These are phyloP conservation scores for Botrytis elliptica DNA, from an alignment of 2,329 filamentous ascomycete species.

Conservation along the genomic window DNA sequence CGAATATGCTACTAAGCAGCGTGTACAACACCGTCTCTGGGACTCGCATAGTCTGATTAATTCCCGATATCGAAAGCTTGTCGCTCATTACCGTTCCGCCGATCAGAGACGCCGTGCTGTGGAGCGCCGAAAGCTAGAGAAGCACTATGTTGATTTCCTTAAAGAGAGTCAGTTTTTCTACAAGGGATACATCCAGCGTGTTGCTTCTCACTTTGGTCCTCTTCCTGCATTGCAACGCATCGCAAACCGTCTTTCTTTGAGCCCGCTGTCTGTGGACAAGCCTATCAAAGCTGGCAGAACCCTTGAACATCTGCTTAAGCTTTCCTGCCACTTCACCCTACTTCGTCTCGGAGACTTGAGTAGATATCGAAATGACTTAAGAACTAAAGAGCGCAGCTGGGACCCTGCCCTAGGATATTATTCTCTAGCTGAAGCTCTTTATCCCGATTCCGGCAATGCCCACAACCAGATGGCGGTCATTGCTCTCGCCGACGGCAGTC, in stretches of 20 bases:
- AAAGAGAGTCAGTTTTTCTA: slow-evolving; percentile 89
- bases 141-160: slow-evolving; percentile 79
- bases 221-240: slow-evolving; percentile 37
- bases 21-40: slow-evolving; percentile 75
- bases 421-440: slow-evolving; percentile 72
- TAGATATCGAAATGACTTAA: slow-evolving; percentile 76
- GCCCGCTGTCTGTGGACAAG: slow-evolving; percentile 32
- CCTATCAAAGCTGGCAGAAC: slow-evolving; percentile 30
- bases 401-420: slow-evolving; percentile 83
- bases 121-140: slow-evolving; percentile 74
- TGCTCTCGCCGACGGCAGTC: slow-evolving; percentile 71
- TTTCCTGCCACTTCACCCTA: slow-evolving; percentile 78
- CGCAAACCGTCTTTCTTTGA: slow-evolving; percentile 36
- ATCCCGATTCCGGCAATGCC: slow-evolving; percentile 75
- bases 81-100: slow-evolving; percentile 54
- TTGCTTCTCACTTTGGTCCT: slow-evolving; percentile 58
- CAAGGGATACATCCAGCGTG: slow-evolving; percentile 75
- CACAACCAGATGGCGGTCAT: slow-evolving; percentile 92
- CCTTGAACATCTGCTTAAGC: slow-evolving; percentile 52
- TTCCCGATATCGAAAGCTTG: slow-evolving; percentile 69
- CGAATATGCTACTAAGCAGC: slow-evolving; percentile 59
- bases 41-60: slow-evolving; percentile 75
- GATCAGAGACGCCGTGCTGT: slow-evolving; percentile 50
- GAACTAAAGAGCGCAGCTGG: slow-evolving; percentile 69
- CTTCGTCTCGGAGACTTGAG: slow-evolving; percentile 88